phyloP scores from a whole-genome alignment of 2,329 filamentous ascomycete genomes.

The Rachicladosporium sp. region DNA sequence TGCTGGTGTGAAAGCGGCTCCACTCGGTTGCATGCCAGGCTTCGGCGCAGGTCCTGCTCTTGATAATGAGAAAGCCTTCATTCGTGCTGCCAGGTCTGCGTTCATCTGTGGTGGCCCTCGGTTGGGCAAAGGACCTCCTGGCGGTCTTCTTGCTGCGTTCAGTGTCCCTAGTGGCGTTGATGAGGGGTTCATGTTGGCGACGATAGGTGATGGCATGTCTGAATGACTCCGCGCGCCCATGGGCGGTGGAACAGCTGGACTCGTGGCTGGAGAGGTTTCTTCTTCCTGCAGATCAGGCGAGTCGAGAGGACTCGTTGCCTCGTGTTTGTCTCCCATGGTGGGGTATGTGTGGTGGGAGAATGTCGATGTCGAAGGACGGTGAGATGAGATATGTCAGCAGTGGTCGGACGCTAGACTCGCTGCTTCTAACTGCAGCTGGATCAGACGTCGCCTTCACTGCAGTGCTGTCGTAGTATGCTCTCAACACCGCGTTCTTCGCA shows the following conservation, averaged over 20 bases:
- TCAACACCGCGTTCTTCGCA: too few species aligned
- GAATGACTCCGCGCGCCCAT: too few species aligned
- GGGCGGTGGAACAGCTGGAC: constrained; percentile 1
- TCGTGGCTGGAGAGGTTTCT: constrained; percentile 3
- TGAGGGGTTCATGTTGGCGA: constrained; percentile 54
- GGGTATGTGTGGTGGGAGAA: constrained; percentile 1
- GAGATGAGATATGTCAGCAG: constrained; percentile 4
- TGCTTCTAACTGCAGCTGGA: neutral
- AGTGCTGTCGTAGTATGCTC: too few species aligned
- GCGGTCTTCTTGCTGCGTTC: constrained; percentile 51
- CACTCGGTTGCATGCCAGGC: constrained; percentile 2
- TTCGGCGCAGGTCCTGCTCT: constrained; percentile 41
- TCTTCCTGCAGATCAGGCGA: constrained; percentile 8
- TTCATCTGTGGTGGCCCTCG: constrained; percentile 34
- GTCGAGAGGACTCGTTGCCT: constrained; percentile 3
- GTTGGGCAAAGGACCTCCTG: constrained; percentile 30
- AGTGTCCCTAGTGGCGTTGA: constrained; percentile 74
- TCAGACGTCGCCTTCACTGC: too few species aligned
- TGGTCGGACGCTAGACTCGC: neutral
- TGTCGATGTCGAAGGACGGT: constrained; percentile 14
- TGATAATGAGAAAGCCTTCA: constrained; percentile 57
- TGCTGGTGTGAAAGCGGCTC: neutral
- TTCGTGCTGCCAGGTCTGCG: constrained; percentile 52
- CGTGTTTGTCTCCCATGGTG: constrained; percentile 6
- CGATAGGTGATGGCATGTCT: constrained; percentile 1